A percentile compares a stretch with the other conserved stretches of the same genome.
Evolutionary conservation across 1,139 yeast genomes (phyloP).

Genomic region (Suhomyces guaymorum): DNA sequence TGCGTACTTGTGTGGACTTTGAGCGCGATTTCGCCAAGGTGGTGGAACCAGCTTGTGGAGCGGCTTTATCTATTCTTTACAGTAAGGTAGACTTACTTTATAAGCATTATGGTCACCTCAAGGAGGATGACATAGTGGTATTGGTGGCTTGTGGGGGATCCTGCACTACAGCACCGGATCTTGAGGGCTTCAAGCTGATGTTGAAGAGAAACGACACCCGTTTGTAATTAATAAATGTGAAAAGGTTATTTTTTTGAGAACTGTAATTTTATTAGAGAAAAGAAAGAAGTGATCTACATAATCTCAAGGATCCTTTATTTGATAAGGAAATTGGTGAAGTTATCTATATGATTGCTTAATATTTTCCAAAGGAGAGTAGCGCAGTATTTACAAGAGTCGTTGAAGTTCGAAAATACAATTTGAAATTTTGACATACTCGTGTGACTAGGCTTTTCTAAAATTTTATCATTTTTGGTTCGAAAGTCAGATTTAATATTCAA

Average conservation of each 20-base stretch:
- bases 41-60: slow-evolving; percentile 80
- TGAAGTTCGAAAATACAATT: too few relatives aligned
- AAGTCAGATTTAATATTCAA: too few relatives aligned
- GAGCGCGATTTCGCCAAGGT: slow-evolving; percentile 50
- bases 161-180: slow-evolving; percentile 30
- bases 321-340: too few relatives aligned
- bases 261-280: too few relatives aligned
- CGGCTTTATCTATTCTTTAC: slow-evolving; percentile 57
- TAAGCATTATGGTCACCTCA: slow-evolving; percentile 32
- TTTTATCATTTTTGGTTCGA: too few relatives aligned
- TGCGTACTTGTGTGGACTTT: slow-evolving; percentile 50
- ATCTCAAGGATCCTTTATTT: too few relatives aligned
- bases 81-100: slow-evolving; percentile 35
- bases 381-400: too few relatives aligned
- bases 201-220: slow-evolving; percentile 17
- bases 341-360: too few relatives aligned
- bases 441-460: too few relatives aligned
- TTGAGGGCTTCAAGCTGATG: slow-evolving; percentile 16
- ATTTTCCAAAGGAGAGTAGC: too few relatives aligned
- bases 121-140: slow-evolving; percentile 51
- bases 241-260: not conserved
- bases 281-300: too few relatives aligned
- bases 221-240: slow-evolving; percentile 9
- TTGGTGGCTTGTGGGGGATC: slow-evolving; percentile 70
- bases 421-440: too few relatives aligned